Evolutionary conservation across 805 yeast species (phyloP).

Genomic region (Dipodascopsis uninucleata): DNA sequence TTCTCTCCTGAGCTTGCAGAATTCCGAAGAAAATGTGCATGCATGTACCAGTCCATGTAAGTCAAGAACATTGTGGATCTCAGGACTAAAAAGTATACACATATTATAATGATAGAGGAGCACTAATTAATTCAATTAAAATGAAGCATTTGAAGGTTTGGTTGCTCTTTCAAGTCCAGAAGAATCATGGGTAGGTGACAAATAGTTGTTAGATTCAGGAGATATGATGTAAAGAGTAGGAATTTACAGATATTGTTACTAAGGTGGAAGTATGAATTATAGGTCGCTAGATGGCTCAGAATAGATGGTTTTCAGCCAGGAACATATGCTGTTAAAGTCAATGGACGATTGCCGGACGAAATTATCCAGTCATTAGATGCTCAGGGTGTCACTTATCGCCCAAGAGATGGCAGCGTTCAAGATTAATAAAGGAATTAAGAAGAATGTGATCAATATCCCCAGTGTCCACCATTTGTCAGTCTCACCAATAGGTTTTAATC

Average conservation of each 20-base stretch:
- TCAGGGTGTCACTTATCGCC: constrained; percentile 80
- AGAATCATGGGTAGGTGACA: constrained; percentile 68
- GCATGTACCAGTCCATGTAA: constrained; percentile 87
- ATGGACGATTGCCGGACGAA: constrained; percentile 87
- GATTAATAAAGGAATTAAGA: no score
- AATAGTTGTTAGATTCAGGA: background rate
- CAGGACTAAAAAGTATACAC: no score
- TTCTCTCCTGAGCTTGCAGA: constrained; percentile 68
- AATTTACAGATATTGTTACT: constrained; percentile 1
- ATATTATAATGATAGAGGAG: no score
- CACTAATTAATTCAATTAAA: background rate
- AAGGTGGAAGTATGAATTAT: background rate
- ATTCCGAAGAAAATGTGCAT: constrained; percentile 77
- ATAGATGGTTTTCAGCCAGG: constrained; percentile 87
- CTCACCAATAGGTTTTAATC: no score
- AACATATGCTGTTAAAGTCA: constrained; percentile 83
- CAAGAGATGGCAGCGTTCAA: constrained; percentile 76
- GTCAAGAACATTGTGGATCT: no score
- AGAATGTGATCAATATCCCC: no score
- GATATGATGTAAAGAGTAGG: no score
- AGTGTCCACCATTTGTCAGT: no score
- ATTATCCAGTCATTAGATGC: constrained; percentile 66
- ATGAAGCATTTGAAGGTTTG: constrained; percentile 75
- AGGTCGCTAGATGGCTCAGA: constrained; percentile 85
- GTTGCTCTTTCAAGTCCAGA: constrained; percentile 85